Percentiles rank a stretch among this genome's conserved stretches.
phyloP scores from a whole-genome alignment of 1,139 yeast species.

The Pichia sp. region DNA sequence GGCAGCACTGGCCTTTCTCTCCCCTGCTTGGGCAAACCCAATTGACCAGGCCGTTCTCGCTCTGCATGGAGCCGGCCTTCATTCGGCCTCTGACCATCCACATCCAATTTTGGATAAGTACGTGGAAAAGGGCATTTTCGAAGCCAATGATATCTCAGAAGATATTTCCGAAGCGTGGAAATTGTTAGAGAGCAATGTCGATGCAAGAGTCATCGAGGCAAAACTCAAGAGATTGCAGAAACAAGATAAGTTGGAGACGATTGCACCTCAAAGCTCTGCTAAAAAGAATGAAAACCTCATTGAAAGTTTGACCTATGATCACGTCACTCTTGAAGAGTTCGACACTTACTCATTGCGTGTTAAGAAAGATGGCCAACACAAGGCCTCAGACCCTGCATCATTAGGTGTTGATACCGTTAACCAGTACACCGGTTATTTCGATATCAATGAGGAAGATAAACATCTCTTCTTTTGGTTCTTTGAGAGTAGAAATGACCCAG shows the following conservation, averaged over 20 bases:
- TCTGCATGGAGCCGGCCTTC: too few relatives aligned
- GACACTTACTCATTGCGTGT: conserved; percentile 18
- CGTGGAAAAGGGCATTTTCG: conserved; percentile 5
- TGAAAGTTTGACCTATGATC: conserved; percentile 1
- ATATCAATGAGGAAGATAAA: conserved; percentile 75
- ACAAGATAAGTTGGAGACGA: too few relatives aligned
- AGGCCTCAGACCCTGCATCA: conserved; percentile 19
- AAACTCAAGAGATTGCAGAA: too few relatives aligned
- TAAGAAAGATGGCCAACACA: conserved; percentile 13
- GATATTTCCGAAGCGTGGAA: conserved; percentile 10
- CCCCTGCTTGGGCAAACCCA: too few relatives aligned
- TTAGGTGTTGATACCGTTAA: conserved; percentile 56
- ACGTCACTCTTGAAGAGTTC: conserved; percentile 1
- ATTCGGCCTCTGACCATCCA: too few relatives aligned
- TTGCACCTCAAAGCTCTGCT: conserved; percentile 5
- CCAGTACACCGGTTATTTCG: conserved; percentile 85
- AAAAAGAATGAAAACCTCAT: conserved; percentile 1
- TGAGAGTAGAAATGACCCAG: conserved; percentile 85
- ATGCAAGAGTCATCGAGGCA: conserved; percentile 2
- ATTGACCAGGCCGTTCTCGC: too few relatives aligned
- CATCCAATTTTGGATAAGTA: conserved; percentile 11
- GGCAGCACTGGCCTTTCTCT: too few relatives aligned
- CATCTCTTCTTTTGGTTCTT: conserved; percentile 84
- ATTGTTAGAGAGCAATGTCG: conserved; percentile 8
- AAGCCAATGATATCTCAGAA: background rate